These are phyloP conservation scores for Saturnispora kantuleensis DNA, from an alignment of 805 yeast genomes.

Conservation along the genomic window DNA sequence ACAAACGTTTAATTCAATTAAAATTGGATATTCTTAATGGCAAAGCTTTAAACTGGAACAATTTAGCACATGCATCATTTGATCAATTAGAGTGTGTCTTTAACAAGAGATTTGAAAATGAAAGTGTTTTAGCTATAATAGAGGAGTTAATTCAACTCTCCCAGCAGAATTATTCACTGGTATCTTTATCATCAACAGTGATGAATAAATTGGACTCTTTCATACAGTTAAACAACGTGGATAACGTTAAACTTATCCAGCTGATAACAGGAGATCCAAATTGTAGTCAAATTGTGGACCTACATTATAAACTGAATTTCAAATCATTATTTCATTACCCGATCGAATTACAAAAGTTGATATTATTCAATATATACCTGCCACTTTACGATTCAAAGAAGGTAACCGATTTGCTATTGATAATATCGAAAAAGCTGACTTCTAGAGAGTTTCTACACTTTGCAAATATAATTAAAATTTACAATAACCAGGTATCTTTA, in stretches of 20 bases:
- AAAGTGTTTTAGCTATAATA: neutral
- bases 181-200: neutral
- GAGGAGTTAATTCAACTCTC: neutral
- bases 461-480: neutral
- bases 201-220: neutral
- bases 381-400: neutral
- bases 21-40: too few species aligned
- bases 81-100: too few species aligned
- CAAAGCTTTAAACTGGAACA: too few species aligned
- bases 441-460: neutral
- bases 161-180: neutral
- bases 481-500: neutral
- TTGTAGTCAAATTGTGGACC: neutral
- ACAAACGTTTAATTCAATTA: too few species aligned
- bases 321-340: neutral
- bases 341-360: neutral
- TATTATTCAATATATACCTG: slow-evolving; percentile 1
- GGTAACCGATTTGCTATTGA: neutral
- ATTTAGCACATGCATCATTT: too few species aligned
- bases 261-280: neutral
- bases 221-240: neutral
- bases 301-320: neutral
- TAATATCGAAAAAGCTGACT: neutral
- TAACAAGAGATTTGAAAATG: too few species aligned
- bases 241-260: neutral